Evolutionary conservation across 805 yeast genomes (phyloP).

Genomic region (Candida alai): DNA sequence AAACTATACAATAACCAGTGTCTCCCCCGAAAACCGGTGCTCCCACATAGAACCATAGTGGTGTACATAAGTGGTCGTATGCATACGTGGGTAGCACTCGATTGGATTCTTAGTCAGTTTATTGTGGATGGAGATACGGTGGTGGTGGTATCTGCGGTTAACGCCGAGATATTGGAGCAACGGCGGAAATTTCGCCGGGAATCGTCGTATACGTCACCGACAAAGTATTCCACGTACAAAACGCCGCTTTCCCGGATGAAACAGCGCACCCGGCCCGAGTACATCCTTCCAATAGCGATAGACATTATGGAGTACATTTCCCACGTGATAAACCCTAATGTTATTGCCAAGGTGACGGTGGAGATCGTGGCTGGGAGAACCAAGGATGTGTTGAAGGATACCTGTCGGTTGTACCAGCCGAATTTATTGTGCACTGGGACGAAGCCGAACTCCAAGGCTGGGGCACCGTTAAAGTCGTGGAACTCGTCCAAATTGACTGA

Average conservation of each 20-base stretch:
- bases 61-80: constrained; percentile 66
- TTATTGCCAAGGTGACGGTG: constrained; percentile 49
- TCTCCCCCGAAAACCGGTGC: constrained; percentile 29
- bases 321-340: constrained; percentile 42
- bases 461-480: constrained; percentile 59
- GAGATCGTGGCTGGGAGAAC: constrained; percentile 61
- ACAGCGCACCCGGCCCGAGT: constrained; percentile 44
- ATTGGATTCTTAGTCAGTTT: constrained; percentile 56
- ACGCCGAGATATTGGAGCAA: constrained; percentile 13
- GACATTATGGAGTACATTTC: constrained; percentile 52
- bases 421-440: constrained; percentile 53
- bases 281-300: constrained; percentile 40
- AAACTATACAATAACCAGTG: constrained; percentile 39
- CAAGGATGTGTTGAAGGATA: constrained; percentile 52
- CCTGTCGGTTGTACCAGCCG: constrained; percentile 60
- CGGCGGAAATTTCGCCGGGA: constrained; percentile 9
- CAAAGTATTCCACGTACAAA: constrained; percentile 18
- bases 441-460: constrained; percentile 38
- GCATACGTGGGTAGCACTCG: constrained; percentile 82
- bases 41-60: constrained; percentile 53
- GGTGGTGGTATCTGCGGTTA: constrained; percentile 55
- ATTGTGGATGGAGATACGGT: constrained; percentile 65
- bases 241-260: constrained; percentile 30
- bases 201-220: constrained; percentile 8
- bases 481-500: constrained; percentile 59